phyloP scores from a whole-genome alignment of 208 protist genomes.

The Blechomonas ayalai region DNA sequence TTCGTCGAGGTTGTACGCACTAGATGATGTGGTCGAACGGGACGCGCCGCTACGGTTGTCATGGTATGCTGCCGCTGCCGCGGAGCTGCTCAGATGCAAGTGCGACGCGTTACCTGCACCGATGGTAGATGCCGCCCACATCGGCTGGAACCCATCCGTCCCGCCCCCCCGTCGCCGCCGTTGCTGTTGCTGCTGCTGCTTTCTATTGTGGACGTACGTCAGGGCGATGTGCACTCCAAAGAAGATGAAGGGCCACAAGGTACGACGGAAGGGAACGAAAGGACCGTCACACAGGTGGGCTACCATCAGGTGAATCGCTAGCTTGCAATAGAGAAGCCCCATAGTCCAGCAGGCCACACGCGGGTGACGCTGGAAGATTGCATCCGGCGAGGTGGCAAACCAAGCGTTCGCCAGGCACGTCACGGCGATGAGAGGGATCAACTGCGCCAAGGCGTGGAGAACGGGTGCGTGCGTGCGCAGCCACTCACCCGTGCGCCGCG shows the following conservation, averaged over 20 bases:
- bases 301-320: conserved; percentile 79
- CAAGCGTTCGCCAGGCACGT: conserved; percentile 47
- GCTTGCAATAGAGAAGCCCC: conserved; percentile 73
- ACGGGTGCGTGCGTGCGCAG: conserved; percentile 19
- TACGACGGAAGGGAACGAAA: conserved; percentile 56
- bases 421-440: conserved; percentile 42
- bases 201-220: conserved; percentile 34
- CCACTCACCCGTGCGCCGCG: neutral
- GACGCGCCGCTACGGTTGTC: conserved; percentile 2
- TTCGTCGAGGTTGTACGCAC: conserved; percentile 19
- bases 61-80: too few species aligned
- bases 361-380: conserved; percentile 72
- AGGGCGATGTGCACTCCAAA: conserved; percentile 46
- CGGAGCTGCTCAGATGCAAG: too few species aligned
- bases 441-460: conserved; percentile 47
- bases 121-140: too few species aligned
- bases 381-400: conserved; percentile 49
- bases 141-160: too few species aligned
- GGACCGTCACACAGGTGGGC: conserved; percentile 44
- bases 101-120: too few species aligned
- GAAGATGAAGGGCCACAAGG: conserved; percentile 56
- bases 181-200: conserved; percentile 11
- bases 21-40: neutral
- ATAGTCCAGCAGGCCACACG: conserved; percentile 78
- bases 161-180: too few species aligned